Evolutionary conservation across 805 yeast genomes (phyloP), one percentile per base, ranked within the genome.

Genomic region (Candida succiphila): DNA sequence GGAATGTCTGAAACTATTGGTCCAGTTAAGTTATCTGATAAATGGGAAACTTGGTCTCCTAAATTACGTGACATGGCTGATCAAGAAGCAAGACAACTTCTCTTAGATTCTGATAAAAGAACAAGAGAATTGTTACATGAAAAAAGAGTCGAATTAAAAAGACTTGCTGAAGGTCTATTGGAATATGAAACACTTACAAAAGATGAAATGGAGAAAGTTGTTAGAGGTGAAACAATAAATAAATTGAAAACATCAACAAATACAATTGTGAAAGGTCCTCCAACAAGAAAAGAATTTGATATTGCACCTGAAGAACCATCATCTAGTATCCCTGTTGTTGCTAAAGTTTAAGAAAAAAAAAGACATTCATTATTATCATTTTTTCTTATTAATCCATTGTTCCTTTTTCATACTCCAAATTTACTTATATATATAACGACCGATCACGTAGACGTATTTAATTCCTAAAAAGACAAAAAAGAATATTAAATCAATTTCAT

Each of bases 1-100:
- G 99, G 99, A 52, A 92, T 92, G 98, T 78, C 92, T 42, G 88
- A 84, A 33, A 74, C 69, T 36, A 83, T 92, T 37, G 98, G 99
- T 2, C 98, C 98, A 6, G 85, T 92, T 19, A 76, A 76, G 51
- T 67, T 92, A 31, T 72, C 89, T 30, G 96, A 87, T 49, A 78
- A 84, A 50, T 89, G 96, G 96, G 87, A 78, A 44, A 74, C 82
- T 28, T 92, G 98, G 98, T 86, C 96, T 2, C 82, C 89, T 12
- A 75, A 76, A 44, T 70, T 94, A 32, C 69, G 94, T 43, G 92
- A 86, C 52, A 66, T 78, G 58, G 98, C 97, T 12, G 99, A 92
- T 56, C 77, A 81, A 48, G 97, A 92, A 61, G 88, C 92, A 26
- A 68, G 95, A 37, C 73, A 70, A 31, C 61, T 84, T 39, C 67